phyloP scores from a whole-genome alignment of 345 rosid genomes.

The Reutealis trisperma region DNA sequence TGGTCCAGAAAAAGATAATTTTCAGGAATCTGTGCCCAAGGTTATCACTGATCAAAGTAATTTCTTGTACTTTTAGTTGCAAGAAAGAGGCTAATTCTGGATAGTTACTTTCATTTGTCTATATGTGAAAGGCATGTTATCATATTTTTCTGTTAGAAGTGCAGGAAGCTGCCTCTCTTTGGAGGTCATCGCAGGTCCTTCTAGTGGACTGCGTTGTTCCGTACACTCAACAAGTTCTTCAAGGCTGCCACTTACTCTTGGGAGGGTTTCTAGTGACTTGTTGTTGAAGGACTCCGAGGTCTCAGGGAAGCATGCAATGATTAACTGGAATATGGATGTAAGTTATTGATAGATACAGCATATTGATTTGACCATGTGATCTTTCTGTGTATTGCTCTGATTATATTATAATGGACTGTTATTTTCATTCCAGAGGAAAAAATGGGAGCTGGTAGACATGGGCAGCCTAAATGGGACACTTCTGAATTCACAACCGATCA shows the following conservation, averaged over 20 bases:
- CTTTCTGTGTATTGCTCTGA: constrained; percentile 20
- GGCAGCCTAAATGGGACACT: constrained; percentile 99
- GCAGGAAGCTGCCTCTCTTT: constrained; percentile 92
- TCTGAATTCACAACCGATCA: constrained; percentile 66
- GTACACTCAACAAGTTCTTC: constrained; percentile 62
- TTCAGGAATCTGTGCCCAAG: constrained; percentile 34
- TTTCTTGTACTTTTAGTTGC: constrained; percentile 34
- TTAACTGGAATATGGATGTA: constrained; percentile 88
- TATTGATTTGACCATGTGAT: constrained; percentile 21
- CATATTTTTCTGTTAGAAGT: constrained; percentile 67
- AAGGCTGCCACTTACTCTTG: constrained; percentile 78
- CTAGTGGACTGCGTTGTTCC: constrained; percentile 58
- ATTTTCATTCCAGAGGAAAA: constrained; percentile 63
- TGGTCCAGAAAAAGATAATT: constrained; percentile 38
- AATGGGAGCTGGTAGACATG: constrained; percentile 96
- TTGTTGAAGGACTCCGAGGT: constrained; percentile 84
- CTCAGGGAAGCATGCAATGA: constrained; percentile 96
- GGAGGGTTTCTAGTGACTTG: constrained; percentile 82
- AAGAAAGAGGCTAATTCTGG: constrained; percentile 21
- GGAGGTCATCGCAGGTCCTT: constrained; percentile 92
- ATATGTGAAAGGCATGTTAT: constrained; percentile 47
- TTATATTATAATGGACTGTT: constrained; percentile 12
- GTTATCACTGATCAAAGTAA: constrained; percentile 69
- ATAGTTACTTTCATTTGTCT: constrained; percentile 26
- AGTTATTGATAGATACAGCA: constrained; percentile 19